phyloP scores from a whole-genome alignment of 345 rosid species.

The Microcos paniculata region DNA sequence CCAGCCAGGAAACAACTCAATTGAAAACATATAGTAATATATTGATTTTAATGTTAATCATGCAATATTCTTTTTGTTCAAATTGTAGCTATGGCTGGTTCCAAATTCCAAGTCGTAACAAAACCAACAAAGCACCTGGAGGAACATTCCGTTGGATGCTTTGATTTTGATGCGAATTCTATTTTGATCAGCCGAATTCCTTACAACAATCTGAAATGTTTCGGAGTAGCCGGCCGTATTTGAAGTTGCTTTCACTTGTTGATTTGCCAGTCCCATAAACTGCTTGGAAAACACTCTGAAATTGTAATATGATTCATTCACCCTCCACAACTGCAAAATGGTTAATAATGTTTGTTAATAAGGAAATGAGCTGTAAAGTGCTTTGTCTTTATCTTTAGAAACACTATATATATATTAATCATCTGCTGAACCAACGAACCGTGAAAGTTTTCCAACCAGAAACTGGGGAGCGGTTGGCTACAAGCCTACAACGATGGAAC shows the following conservation, averaged over 20 bases:
- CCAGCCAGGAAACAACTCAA: neutral
- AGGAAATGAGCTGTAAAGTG: neutral
- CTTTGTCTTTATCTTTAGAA: too few species aligned
- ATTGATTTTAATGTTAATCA: neutral
- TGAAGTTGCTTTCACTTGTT: constrained; percentile 36
- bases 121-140: constrained; percentile 24
- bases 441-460: constrained; percentile 39
- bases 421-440: constrained; percentile 16
- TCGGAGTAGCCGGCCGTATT: constrained; percentile 23
- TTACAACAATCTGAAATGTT: constrained; percentile 50
- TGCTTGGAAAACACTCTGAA: constrained; percentile 25
- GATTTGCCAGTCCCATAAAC: constrained; percentile 43
- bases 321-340: constrained; percentile 35
- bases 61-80: too few species aligned
- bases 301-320: constrained; percentile 3
- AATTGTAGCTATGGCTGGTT: too few species aligned
- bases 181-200: constrained; percentile 7
- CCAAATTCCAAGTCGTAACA: too few species aligned
- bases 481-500: constrained; percentile 21
- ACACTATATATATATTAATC: too few species aligned
- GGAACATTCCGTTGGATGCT: constrained; percentile 33
- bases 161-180: constrained; percentile 7
- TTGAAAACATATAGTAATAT: too few species aligned
- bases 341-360: too few species aligned
- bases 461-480: constrained; percentile 25